Percentiles rank a stretch among this genome's conserved stretches.
phyloP scores from a whole-genome alignment of 2,329 filamentous ascomycete genomes.

The Phaeosphaeriaceae sp. region DNA sequence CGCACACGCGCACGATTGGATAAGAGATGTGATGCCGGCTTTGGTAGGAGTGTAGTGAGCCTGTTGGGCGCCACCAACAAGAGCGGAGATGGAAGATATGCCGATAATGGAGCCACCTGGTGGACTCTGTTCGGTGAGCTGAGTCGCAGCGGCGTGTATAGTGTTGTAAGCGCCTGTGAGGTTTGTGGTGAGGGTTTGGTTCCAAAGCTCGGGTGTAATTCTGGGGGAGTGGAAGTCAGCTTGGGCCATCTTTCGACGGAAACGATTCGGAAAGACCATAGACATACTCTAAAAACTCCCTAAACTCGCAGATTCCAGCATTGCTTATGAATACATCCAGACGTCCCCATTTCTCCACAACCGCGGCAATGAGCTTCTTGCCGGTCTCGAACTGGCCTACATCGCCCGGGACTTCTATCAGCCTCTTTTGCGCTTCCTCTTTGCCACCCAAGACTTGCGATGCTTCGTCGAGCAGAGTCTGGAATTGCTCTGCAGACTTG shows the following conservation, averaged over 20 bases:
- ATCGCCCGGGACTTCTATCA: slow-evolving; percentile 78
- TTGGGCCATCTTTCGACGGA: background rate
- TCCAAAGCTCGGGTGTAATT: slow-evolving; percentile 73
- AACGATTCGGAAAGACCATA: too few relatives aligned
- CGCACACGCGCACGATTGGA: slow-evolving; percentile 83
- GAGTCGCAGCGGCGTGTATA: slow-evolving; percentile 81
- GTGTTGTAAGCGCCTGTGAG: slow-evolving; percentile 88
- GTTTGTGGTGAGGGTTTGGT: slow-evolving; percentile 77
- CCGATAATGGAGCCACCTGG: slow-evolving; percentile 81
- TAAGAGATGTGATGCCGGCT: slow-evolving; percentile 78
- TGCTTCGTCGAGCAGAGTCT: slow-evolving; percentile 56
- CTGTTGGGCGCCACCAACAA: slow-evolving; percentile 80
- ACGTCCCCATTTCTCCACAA: slow-evolving; percentile 66
- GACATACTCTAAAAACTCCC: slow-evolving; percentile 76
- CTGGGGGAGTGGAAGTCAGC: slow-evolving; percentile 40
- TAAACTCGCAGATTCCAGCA: slow-evolving; percentile 87
- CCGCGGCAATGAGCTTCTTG: slow-evolving; percentile 68
- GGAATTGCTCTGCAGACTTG: slow-evolving; percentile 56
- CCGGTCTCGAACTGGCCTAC: slow-evolving; percentile 78
- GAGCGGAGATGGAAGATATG: slow-evolving; percentile 74
- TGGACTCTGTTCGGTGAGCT: slow-evolving; percentile 72
- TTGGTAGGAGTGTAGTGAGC: slow-evolving; percentile 88
- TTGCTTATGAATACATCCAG: slow-evolving; percentile 81
- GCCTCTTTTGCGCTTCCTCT: slow-evolving; percentile 43
- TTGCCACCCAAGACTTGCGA: slow-evolving; percentile 20